Percentiles rank a stretch among this genome's conserved stretches.
Conservation (phyloP, 306 rosid genomes). For the Malus orientalis region DNA sequence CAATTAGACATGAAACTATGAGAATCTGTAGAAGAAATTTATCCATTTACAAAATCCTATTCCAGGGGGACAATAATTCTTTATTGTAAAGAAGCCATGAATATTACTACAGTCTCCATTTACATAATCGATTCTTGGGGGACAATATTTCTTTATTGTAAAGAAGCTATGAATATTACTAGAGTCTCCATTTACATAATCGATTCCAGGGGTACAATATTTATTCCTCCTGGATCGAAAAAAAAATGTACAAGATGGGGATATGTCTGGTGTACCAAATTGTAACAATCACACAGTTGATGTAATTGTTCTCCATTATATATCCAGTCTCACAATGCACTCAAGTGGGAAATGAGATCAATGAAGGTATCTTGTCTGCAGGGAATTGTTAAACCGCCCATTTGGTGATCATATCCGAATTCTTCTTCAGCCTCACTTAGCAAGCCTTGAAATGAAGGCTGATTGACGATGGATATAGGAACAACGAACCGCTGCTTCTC, state of each 20-base stretch:
- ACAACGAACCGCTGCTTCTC: constrained; percentile 25
- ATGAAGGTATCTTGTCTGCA: constrained; percentile 18
- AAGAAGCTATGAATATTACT: background rate
- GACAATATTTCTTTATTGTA: too few species aligned
- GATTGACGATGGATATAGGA: constrained; percentile 17
- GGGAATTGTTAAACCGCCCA: background rate
- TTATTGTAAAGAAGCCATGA: background rate
- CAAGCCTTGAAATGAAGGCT: constrained; percentile 16
- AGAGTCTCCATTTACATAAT: background rate
- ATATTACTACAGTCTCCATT: background rate
- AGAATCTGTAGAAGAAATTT: too few species aligned
- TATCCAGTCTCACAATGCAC: background rate
- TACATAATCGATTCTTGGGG: background rate
- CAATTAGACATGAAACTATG: too few species aligned
- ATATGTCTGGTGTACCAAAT: background rate
- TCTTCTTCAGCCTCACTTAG: constrained; percentile 5
- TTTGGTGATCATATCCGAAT: background rate
- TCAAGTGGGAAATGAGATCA: constrained; percentile 23
- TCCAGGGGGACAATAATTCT: background rate
- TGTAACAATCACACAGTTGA: background rate
- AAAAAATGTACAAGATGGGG: background rate
- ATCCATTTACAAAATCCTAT: background rate
- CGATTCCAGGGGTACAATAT: background rate
- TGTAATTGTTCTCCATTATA: background rate
- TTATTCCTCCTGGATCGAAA: background rate